Evolutionary conservation across 75 land plant genomes (phyloP), one percentile per base, ranked within the genome.

Genomic region (Selaginella moellendorffii): DNA sequence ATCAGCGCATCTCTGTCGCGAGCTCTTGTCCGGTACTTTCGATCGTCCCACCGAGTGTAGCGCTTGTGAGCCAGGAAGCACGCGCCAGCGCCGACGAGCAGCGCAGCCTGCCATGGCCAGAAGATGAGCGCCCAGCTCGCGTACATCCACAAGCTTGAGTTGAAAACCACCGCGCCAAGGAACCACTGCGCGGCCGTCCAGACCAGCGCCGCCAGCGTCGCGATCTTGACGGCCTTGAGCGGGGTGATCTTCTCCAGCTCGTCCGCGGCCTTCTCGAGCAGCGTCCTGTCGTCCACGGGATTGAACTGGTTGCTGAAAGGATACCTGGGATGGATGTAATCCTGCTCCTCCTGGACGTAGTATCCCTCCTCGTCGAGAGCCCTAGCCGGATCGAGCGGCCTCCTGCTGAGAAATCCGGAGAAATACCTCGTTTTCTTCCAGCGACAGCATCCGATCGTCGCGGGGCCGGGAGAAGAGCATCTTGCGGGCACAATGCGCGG

Each of bases 51-150:
- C 10, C 10, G 5, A 5, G 46, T 36, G 14, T 14, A 14, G 46
- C 5, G 75, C 68, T 66, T 78, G 9, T 52, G 42, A 24, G 74
- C 63, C 31, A 66, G 61, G 24, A 74, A 69, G 9, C 83, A 17
- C 0, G 85, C 76, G 61, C 71, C 74, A 28, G 65, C 42, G 1
- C 77, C 96, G 52, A 81, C 8, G 17, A 29, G 2, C 0, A 74
- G 17, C 22, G 87, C 85, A 2, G 74, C 65, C 24, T 71, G 54
- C 87, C 84, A 86, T 0, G 96, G 90, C 96, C 96, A 89, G 65
- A 83, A 71, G 30, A 85, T 26, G 81, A 85, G 75, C 30, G 72
- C 75, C 83, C 87, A 90, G 78, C 85, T 90, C 52, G 71, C 83
- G 63, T 86, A 86, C 77, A 72, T 77, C 86, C 83, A 90, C 27